Conservation (phyloP, 2,329 filamentous ascomycete species). For the Aspergillus neoniger region DNA sequence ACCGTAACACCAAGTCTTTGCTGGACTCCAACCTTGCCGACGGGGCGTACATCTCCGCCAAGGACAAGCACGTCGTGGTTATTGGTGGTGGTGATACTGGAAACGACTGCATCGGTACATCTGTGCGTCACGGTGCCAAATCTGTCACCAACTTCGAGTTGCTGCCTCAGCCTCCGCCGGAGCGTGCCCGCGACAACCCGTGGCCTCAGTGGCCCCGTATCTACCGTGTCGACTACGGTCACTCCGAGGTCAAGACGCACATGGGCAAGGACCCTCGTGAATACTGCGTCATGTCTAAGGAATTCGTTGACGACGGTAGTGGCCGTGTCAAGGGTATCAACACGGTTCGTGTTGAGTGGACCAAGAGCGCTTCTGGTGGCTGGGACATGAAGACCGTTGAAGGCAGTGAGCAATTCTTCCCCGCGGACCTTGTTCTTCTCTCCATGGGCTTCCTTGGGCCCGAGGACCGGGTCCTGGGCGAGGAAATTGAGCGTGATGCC, state of each 20-base stretch:
- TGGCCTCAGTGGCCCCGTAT: slow-evolving; percentile 99
- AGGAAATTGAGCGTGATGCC: slow-evolving; percentile 85
- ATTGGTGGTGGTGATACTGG: slow-evolving; percentile 97
- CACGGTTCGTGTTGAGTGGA: slow-evolving; percentile 94
- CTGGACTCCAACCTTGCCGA: slow-evolving; percentile 87
- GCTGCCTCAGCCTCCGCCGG: slow-evolving; percentile 84
- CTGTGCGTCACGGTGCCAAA: slow-evolving; percentile 91
- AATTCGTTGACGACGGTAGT: slow-evolving; percentile 85
- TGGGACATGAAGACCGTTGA: slow-evolving; percentile 99
- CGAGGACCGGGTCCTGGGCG: slow-evolving; percentile 82
- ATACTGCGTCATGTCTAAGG: slow-evolving; percentile 97
- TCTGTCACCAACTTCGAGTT: slow-evolving; percentile 97
- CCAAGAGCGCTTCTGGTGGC: slow-evolving; percentile 80
- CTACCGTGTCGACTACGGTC: slow-evolving; percentile 97
- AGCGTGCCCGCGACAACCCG: slow-evolving; percentile 91
- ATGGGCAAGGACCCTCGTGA: slow-evolving; percentile 95
- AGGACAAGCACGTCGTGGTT: slow-evolving; percentile 93
- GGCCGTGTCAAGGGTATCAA: slow-evolving; percentile 95
- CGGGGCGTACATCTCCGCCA: slow-evolving; percentile 85
- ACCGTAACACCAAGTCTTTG: slow-evolving; percentile 96
- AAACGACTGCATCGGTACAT: slow-evolving; percentile 97
- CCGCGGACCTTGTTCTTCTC: slow-evolving; percentile 86
- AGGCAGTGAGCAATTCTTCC: slow-evolving; percentile 92
- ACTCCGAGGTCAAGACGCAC: slow-evolving; percentile 93
- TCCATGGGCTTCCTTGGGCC: slow-evolving; percentile 98